A percentile compares a stretch with the other conserved stretches of the same genome.
phyloP scores from a whole-genome alignment of 805 yeast species.

The Wickerhamia fluorescens region DNA sequence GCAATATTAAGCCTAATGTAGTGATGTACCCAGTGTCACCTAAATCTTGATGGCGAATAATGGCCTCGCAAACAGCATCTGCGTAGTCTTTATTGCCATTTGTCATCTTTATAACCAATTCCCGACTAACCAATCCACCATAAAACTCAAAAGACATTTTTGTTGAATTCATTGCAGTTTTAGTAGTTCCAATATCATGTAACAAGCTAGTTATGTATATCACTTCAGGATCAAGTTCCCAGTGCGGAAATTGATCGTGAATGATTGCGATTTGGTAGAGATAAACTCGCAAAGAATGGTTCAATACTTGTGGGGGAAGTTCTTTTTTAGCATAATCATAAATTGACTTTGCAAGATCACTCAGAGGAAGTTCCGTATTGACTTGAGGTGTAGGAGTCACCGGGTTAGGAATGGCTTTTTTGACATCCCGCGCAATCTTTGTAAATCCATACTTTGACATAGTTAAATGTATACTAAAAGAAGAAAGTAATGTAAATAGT shows the following conservation, averaged over 20 bases:
- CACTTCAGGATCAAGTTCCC: constrained; percentile 23
- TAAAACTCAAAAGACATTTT: constrained; percentile 28
- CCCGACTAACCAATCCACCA: constrained; percentile 24
- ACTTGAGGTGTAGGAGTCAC: constrained; percentile 17
- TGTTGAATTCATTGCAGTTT: constrained; percentile 23
- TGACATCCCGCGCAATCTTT: constrained; percentile 20
- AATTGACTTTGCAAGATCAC: constrained; percentile 12
- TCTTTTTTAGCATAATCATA: constrained; percentile 15
- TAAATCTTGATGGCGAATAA: constrained; percentile 28
- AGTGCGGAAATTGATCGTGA: constrained; percentile 24
- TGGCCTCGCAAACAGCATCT: constrained; percentile 29
- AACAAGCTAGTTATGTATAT: constrained; percentile 23
- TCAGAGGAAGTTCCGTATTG: constrained; percentile 12
- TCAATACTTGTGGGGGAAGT: constrained; percentile 17
- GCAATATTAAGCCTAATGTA: constrained; percentile 24
- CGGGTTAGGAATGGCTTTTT: constrained; percentile 17
- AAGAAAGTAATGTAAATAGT: too few relatives aligned
- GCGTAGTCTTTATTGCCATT: constrained; percentile 21
- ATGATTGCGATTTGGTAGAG: constrained; percentile 22
- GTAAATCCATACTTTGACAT: constrained; percentile 26
- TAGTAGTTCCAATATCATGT: constrained; percentile 31
- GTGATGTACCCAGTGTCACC: constrained; percentile 27
- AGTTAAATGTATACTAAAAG: too few relatives aligned
- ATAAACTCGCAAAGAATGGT: constrained; percentile 26
- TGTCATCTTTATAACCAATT: constrained; percentile 16